Evolutionary conservation across 306 rosid genomes (phyloP), one percentile per base, ranked within the genome.

Genomic region (Canavalia ensiformis): DNA sequence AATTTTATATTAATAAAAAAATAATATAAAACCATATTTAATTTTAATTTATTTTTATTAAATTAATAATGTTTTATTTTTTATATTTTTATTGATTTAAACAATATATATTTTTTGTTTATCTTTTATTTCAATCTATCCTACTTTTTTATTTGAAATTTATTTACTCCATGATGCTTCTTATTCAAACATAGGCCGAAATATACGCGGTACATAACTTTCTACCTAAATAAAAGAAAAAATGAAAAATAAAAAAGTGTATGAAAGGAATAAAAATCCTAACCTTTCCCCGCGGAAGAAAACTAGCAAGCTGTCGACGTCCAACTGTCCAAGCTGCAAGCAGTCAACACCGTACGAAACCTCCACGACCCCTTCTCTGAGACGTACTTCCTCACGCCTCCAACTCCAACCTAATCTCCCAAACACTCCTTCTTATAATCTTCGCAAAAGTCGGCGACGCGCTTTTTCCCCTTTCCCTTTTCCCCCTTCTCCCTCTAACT

Each of bases 321-420:
- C 47, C 7, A 3, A 7, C 8, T 5, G 33, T 12, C 47, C 7
- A 3, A 7, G 25, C 8, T 46, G 1, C 9, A 9, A 68, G 8
- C 2, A 28, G 73, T 68, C 57, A 56, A 29, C 55, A 0, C 13
- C 12, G 69, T 0, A 12, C 29, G 63, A 76, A 76, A 77, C 52
- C 81, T n/a, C 52, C 54, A 64, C 13, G 81, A 76, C 81, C 1
- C 33, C 12, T 35, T 55, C 51, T 52, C 31, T 4, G 39, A 73
- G 28, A 39, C 74, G 74, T 77, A 45, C 35, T 65, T 52, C 9
- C 35, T 65, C 37, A 52, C 81, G 51, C 35, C 65, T 77, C 49
- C 30, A 51, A 28, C 55, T 28, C 3, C 25, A 31, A 34, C 68
- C 68, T 31, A 33, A 60, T 7, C 49, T 18, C 49, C 67, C 66